phyloP scores from a whole-genome alignment of 169 alveolate species.

The Fabrea salina region DNA sequence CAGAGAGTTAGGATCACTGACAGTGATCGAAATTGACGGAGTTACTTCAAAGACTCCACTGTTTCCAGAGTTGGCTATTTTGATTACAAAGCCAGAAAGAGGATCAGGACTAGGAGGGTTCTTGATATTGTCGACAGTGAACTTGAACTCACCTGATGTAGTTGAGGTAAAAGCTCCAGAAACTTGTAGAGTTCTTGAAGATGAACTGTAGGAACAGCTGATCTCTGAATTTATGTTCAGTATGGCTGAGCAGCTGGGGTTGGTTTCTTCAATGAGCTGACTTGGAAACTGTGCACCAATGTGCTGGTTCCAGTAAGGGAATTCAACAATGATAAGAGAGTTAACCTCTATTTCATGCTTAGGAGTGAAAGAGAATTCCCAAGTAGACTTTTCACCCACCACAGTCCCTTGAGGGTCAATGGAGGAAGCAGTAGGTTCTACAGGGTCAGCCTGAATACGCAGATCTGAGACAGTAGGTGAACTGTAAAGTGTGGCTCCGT shows the following conservation, averaged over 20 bases:
- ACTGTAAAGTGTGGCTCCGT: neutral
- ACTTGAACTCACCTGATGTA: neutral
- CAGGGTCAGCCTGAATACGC: neutral
- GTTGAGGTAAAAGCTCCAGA: neutral
- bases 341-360: neutral
- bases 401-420: neutral
- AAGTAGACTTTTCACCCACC: slow-evolving; percentile 4
- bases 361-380: slow-evolving; percentile 6
- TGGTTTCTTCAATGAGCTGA: neutral
- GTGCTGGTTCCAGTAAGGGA: slow-evolving; percentile 20
- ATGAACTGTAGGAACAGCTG: neutral
- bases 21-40: neutral
- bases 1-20: neutral
- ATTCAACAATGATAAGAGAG: neutral
- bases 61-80: neutral
- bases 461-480: neutral
- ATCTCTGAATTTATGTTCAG: slow-evolving; percentile 1
- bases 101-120: slow-evolving; percentile 25
- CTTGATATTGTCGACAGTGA: neutral
- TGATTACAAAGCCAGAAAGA: neutral
- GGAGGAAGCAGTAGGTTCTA: neutral
- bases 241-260: neutral
- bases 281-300: neutral
- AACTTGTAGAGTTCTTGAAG: neutral
- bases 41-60: neutral